Conservation (phyloP, 2,329 filamentous ascomycete genomes). For the Fusarium sterilihyphosum region DNA sequence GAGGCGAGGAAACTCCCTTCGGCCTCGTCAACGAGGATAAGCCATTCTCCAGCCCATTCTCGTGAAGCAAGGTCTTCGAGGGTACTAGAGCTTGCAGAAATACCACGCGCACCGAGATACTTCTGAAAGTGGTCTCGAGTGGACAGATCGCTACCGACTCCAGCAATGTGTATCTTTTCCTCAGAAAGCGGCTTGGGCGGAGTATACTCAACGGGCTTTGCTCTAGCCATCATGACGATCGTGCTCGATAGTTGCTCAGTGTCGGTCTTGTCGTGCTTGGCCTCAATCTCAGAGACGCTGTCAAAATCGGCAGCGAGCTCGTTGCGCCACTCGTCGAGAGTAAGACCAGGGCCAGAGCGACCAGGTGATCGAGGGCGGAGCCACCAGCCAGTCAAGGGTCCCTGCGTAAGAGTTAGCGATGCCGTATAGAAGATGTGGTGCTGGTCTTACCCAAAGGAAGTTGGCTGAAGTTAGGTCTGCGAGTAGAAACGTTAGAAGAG, state of each 20-base stretch:
- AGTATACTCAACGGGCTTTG: conserved; percentile 16
- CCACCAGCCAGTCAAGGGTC: conserved; percentile 39
- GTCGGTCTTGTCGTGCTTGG: not conserved
- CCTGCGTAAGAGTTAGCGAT: conserved; percentile 17
- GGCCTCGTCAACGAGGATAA: conserved; percentile 29
- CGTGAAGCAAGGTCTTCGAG: conserved; percentile 24
- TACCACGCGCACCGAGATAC: conserved; percentile 10
- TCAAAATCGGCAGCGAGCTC: conserved; percentile 37
- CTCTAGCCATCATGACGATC: conserved; percentile 36
- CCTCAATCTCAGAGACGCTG: conserved; percentile 31
- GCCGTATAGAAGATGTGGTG: not conserved
- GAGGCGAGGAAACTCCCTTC: conserved; percentile 36
- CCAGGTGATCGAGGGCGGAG: conserved; percentile 38
- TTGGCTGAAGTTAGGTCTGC: conserved; percentile 37
- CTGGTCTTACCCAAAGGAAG: conserved; percentile 33
- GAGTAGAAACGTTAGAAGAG: not conserved
- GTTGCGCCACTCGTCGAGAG: conserved; percentile 37
- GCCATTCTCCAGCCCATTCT: conserved; percentile 34
- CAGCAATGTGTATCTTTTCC: conserved; percentile 24
- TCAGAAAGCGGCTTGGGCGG: conserved; percentile 11
- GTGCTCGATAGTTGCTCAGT: conserved; percentile 32
- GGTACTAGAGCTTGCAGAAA: conserved; percentile 14
- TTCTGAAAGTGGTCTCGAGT: conserved; percentile 2
- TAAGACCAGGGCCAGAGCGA: conserved; percentile 35
- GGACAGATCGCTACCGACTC: not conserved